Percentiles rank a stretch among this genome's conserved stretches.
Conservation (phyloP, 179 eudicot genomes). For the Spinacia oleracea region DNA sequence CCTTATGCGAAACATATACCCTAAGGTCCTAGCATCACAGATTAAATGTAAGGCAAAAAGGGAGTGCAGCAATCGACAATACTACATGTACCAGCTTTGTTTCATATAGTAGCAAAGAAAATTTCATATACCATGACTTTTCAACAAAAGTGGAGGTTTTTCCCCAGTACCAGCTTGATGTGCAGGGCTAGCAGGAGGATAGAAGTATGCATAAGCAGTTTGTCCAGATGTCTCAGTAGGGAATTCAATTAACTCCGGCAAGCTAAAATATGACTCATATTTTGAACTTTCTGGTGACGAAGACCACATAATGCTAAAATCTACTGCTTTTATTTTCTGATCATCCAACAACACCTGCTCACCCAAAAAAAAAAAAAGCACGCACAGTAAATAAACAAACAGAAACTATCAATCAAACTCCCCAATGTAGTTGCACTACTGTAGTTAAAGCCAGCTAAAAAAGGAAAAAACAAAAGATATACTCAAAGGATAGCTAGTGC, state of each 20-base stretch:
- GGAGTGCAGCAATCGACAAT: not conserved
- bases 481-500: conserved; percentile 8
- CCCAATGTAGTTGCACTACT: not conserved
- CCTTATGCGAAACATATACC: not conserved
- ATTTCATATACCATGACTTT: conserved; percentile 73
- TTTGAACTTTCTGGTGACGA: conserved; percentile 73
- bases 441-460: not conserved
- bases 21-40: not conserved
- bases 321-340: conserved; percentile 50
- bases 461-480: conserved; percentile 1
- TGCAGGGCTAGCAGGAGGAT: conserved; percentile 82
- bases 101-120: not conserved
- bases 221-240: conserved; percentile 86
- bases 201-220: conserved; percentile 85
- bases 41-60: not conserved
- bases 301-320: conserved; percentile 71
- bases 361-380: not conserved
- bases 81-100: not conserved
- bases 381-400: not conserved
- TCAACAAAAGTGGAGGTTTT: conserved; percentile 84
- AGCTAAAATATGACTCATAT: conserved; percentile 67
- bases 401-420: not conserved
- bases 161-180: conserved; percentile 67
- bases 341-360: conserved; percentile 77
- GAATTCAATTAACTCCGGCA: conserved; percentile 85